Evolutionary conservation across 306 rosid genomes (phyloP).

Genomic region (Trichosanthes truncata): DNA sequence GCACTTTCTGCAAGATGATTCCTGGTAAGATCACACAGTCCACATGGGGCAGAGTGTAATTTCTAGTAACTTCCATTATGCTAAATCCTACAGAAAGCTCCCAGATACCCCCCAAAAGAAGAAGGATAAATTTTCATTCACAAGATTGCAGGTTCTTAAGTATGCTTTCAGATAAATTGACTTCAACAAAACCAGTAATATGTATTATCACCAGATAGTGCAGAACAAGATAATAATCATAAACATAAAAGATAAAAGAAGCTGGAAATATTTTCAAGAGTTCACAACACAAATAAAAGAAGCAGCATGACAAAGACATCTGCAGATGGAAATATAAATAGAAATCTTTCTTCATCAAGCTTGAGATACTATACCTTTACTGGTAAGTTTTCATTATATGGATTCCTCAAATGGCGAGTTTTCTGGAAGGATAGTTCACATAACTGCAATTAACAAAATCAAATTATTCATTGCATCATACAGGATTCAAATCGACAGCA

Average conservation of each 20-base stretch:
- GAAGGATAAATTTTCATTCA: not conserved
- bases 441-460: slow-evolving; percentile 53
- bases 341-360: not conserved
- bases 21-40: not conserved
- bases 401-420: slow-evolving; percentile 95
- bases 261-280: not conserved
- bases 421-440: slow-evolving; percentile 97
- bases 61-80: not conserved
- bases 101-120: not conserved
- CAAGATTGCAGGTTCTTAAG: not conserved
- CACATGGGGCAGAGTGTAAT: not conserved
- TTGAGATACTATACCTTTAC: slow-evolving; percentile 65
- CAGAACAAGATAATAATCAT: not conserved
- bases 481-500: not conserved
- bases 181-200: not conserved
- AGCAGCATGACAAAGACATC: not conserved
- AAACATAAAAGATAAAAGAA: not conserved
- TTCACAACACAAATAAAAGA: not conserved
- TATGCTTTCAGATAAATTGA: not conserved
- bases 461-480: slow-evolving; percentile 22
- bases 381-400: slow-evolving; percentile 95
- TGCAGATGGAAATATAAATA: not conserved
- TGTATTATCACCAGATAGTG: not conserved
- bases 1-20: not conserved
- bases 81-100: not conserved